Conservation (phyloP, 352 stramenopile species). For the Phytopythium montanum region DNA sequence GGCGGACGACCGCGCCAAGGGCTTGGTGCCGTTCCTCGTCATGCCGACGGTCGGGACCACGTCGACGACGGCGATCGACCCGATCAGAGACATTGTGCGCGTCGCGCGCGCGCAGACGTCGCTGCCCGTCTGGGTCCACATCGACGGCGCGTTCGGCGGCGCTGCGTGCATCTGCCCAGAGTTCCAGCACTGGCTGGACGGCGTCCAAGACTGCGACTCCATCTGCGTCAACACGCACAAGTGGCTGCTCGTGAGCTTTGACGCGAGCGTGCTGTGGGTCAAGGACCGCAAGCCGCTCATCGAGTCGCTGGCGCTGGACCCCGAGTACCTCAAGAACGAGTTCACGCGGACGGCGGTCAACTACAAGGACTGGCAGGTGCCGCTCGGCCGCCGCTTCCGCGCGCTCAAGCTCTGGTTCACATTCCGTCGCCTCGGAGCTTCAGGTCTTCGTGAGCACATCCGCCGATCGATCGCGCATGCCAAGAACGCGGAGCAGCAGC, state of each 20-base stretch:
- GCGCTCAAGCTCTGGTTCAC: conserved; percentile 74
- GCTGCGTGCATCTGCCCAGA: conserved; percentile 50
- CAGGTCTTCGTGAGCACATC: conserved; percentile 49
- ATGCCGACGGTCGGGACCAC: conserved; percentile 65
- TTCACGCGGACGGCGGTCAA: conserved; percentile 48
- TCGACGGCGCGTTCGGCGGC: conserved; percentile 64
- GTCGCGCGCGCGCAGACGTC: conserved; percentile 28
- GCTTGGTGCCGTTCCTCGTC: conserved; percentile 55
- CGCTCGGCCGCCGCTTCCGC: conserved; percentile 64
- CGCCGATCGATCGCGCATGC: conserved; percentile 41
- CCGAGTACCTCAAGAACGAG: conserved; percentile 74
- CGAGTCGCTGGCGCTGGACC: conserved; percentile 47
- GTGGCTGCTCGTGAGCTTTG: conserved; percentile 66
- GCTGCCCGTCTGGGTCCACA: conserved; percentile 23
- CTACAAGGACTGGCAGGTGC: conserved; percentile 79
- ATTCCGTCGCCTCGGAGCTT: conserved; percentile 57
- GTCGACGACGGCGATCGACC: conserved; percentile 54
- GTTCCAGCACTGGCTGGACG: conserved; percentile 43
- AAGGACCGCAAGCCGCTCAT: conserved; percentile 50
- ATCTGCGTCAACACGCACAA: conserved; percentile 78
- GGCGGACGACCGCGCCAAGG: conserved; percentile 40
- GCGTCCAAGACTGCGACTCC: conserved; percentile 57
- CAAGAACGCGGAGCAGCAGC: conserved; percentile 34
- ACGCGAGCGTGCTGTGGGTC: conserved; percentile 66
- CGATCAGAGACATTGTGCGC: conserved; percentile 31